phyloP scores from a whole-genome alignment of 2,329 filamentous ascomycete species.

The Colletotrichum chrysophilum region DNA sequence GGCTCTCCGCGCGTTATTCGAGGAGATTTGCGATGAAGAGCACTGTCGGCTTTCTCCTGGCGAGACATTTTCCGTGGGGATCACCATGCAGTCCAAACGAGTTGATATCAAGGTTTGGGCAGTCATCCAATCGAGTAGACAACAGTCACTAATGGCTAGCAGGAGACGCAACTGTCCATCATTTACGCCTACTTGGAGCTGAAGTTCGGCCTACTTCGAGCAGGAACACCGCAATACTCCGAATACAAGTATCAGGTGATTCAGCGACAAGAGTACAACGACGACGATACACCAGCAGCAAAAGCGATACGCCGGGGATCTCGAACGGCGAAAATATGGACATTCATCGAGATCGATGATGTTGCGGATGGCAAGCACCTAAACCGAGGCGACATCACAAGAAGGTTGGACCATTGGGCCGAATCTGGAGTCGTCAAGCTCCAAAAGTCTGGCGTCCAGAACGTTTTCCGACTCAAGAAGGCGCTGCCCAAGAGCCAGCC shows the following conservation, averaged over 20 bases:
- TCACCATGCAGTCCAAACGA: slow-evolving; percentile 48
- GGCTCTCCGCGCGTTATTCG: slow-evolving; percentile 52
- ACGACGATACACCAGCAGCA: slow-evolving; percentile 45
- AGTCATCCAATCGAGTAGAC: accelerated
- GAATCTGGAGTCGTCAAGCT: slow-evolving; percentile 55
- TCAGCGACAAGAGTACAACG: slow-evolving; percentile 37
- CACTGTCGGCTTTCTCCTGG: slow-evolving; percentile 36
- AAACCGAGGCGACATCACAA: slow-evolving; percentile 52
- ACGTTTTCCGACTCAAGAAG: slow-evolving; percentile 57
- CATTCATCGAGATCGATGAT: slow-evolving; percentile 53
- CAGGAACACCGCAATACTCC: slow-evolving; percentile 61
- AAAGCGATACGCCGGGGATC: slow-evolving; percentile 47
- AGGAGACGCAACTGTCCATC: slow-evolving; percentile 32
- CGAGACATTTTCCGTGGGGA: slow-evolving; percentile 50
- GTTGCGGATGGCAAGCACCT: slow-evolving; percentile 36
- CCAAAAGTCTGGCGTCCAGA: slow-evolving; percentile 54
- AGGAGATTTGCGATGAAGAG: slow-evolving; percentile 52
- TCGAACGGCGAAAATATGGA: slow-evolving; percentile 44
- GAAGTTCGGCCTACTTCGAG: slow-evolving; percentile 60
- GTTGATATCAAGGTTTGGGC: slow-evolving; percentile 57
- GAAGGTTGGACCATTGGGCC: slow-evolving; percentile 59
- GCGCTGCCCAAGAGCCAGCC: slow-evolving; percentile 45
- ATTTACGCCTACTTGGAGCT: slow-evolving; percentile 68
- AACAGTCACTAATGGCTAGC: neutral
- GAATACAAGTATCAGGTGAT: slow-evolving; percentile 49